A percentile compares a stretch with the other conserved stretches of the same genome.
Evolutionary conservation across 192 early-diverging fungal species (phyloP).

Genomic region (Entomortierella beljakovae): DNA sequence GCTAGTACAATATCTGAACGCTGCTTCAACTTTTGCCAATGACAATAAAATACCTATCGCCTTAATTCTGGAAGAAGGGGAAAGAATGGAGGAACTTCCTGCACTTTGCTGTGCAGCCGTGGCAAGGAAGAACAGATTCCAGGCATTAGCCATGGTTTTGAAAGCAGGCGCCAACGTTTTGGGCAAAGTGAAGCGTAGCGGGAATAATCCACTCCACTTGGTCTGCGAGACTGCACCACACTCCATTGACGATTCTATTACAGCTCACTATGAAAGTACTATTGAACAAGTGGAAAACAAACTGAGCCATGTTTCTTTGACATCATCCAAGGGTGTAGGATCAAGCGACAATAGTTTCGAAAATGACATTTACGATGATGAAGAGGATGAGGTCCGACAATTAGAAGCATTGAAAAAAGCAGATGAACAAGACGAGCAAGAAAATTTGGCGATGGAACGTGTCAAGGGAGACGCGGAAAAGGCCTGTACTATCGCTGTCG

Average conservation of each 20-base stretch:
- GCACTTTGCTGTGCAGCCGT: slow-evolving; percentile 49
- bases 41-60: neutral
- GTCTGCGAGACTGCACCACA: slow-evolving; percentile 43
- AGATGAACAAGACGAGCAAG: slow-evolving; percentile 38
- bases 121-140: slow-evolving; percentile 49
- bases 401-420: slow-evolving; percentile 18
- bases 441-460: slow-evolving; percentile 30
- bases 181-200: slow-evolving; percentile 37
- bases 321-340: neutral
- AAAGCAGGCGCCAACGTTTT: slow-evolving; percentile 47
- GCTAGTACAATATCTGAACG: slow-evolving; percentile 31
- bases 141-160: slow-evolving; percentile 42
- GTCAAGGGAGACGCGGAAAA: slow-evolving; percentile 38
- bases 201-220: slow-evolving; percentile 41
- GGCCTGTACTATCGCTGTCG: slow-evolving; percentile 11
- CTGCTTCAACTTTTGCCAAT: no score
- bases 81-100: slow-evolving; percentile 34
- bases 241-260: slow-evolving; percentile 10
- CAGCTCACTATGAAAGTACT: neutral
- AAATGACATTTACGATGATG: neutral
- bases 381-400: slow-evolving; percentile 39
- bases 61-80: slow-evolving; percentile 28
- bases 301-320: slow-evolving; percentile 33
- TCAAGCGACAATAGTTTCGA: neutral
- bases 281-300: neutral